Base-by-base conservation (phyloP, 495 filamentous ascomycete genomes). In the Chaetomidium leptoderma region DNA sequence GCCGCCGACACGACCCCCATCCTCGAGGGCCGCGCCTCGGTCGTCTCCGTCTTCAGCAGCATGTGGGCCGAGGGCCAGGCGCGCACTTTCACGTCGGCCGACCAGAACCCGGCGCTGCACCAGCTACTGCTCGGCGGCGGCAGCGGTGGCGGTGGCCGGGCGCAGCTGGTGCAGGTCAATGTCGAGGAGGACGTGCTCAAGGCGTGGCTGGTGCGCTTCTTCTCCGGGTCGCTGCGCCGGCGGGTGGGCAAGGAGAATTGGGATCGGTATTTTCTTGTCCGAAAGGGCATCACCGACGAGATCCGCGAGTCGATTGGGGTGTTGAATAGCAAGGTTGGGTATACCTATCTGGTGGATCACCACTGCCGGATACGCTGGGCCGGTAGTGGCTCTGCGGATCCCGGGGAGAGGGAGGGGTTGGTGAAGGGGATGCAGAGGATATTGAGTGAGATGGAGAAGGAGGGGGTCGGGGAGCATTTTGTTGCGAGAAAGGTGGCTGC, bases 361-460 rank as follows among this genome's bases (percentile, higher is more conserved):
- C 74, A 90, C 45, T 95, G 90, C 73, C 86, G 81, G 73, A 97
- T 99, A 58, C 81, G 93, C 33, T 99, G 93, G 93, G 93, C 92
- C 0, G 93, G 89, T 4, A 92, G 90, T 70, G 93, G 90, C n/a
- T 70, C 76, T 37, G 86, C 88, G 14, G 78, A 85, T 44, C 76
- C 72, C 5, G 79, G 76, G 19, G 93, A 97, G 77, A 80, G 79
- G 68, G 82, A 86, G 53, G 80, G 83, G 4, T 63, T 99, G 63
- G 83, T 86, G 9, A 86, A 77, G 63, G 87, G 87, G 1, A 52
- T 91, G 47, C 77, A 69, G 68, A 85, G 82, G 68, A 72, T 98
- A 55, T 66, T 89, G 62, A 81, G 83, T 8, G 87, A 93, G 56
- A 61, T 73, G 56, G 65, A 58, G 23, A 65, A 65, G 51, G 66